Base-by-base conservation (phyloP, 2,329 filamentous ascomycete species). In the Venturiaceae sp. region DNA sequence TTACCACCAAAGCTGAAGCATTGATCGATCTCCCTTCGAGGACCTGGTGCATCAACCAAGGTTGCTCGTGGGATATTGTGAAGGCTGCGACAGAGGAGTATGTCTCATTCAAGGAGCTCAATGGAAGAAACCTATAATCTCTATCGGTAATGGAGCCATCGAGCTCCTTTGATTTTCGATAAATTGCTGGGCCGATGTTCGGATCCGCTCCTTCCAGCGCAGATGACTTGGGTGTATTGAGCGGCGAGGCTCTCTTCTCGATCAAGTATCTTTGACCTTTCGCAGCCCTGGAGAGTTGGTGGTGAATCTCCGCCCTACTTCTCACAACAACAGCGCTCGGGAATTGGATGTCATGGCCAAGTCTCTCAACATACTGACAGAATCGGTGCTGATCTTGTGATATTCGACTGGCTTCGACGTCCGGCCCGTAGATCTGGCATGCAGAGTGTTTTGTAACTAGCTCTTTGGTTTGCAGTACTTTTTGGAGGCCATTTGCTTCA, bases 11-110 rank as follows among this genome's bases (percentile, higher is more conserved):
- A 13, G 53, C 37, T n/a, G 53, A 44, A 3, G 41, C 26, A 26
- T 13, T 30, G 37, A 36, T 34, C 23, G 53, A 34, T n/a, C 26
- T 56, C 7, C 53, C 53, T 21, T 37, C 32, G 14, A 56, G 7
- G 21, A 56, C 34, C 34, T 44, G 33, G 5, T 44, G 53, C 53
- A 56, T 56, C 33, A 44, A 11, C 53, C 53, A 56, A 44, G 53
- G 53, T 37, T 36, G 37, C 13, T 37, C 53, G 19, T 19, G 26
- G 36, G 34, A 56, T n/a, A 56, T 39, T 21, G 8, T 13, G 16
- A 56, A 23, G 11, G 34, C 33, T 26, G 53, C 53, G 34, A 56
- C 53, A 4, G 21, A 21, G 19, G 33, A 39, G 19, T 44, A 56
- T 13, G 53, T 56, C 11, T 56, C 33, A 30, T 56, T 56, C 21